These are phyloP conservation scores for Elongisporangium senticosum DNA, from an alignment of 352 stramenopile species.

Conservation along the genomic window DNA sequence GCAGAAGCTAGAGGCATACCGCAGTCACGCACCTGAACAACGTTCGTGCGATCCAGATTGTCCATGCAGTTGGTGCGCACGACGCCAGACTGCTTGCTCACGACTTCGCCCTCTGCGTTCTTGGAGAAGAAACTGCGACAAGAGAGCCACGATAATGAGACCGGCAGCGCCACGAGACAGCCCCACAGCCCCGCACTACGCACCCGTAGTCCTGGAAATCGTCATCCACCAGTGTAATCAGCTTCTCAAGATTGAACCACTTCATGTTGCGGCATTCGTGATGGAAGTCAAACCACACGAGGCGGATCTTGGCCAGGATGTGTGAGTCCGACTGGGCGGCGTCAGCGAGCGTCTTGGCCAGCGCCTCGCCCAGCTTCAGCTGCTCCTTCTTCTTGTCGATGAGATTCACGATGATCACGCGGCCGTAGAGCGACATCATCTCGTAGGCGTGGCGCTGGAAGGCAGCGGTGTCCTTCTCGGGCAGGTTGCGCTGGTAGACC, in stretches of 20 bases:
- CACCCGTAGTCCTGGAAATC: slow-evolving; percentile 71
- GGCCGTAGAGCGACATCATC: slow-evolving; percentile 62
- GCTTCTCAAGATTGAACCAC: slow-evolving; percentile 88
- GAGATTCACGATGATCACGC: slow-evolving; percentile 90
- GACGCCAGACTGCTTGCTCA: slow-evolving; percentile 85
- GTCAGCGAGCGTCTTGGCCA: slow-evolving; percentile 70
- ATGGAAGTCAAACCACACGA: slow-evolving; percentile 98
- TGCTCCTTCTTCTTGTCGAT: slow-evolving; percentile 95
- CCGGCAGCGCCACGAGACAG: neutral
- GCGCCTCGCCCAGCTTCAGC: slow-evolving; percentile 85
- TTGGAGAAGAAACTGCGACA: slow-evolving; percentile 53
- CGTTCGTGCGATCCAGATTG: slow-evolving; percentile 93
- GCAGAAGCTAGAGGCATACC: neutral
- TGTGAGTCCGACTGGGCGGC: slow-evolving; percentile 53
- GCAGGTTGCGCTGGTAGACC: slow-evolving; percentile 54
- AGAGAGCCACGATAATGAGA: slow-evolving; percentile 1
- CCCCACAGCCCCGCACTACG: slow-evolving; percentile 7
- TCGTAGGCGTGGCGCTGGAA: slow-evolving; percentile 59
- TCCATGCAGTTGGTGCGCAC: slow-evolving; percentile 98
- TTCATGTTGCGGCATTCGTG: slow-evolving; percentile 92
- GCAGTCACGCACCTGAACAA: slow-evolving; percentile 39
- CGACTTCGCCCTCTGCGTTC: slow-evolving; percentile 31
- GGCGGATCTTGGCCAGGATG: slow-evolving; percentile 50
- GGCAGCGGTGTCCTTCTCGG: slow-evolving; percentile 39
- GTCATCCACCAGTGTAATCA: slow-evolving; percentile 86